These are phyloP conservation scores for Dissophora globulifera DNA, from an alignment of 192 early-diverging fungal species.

Conservation along the genomic window DNA sequence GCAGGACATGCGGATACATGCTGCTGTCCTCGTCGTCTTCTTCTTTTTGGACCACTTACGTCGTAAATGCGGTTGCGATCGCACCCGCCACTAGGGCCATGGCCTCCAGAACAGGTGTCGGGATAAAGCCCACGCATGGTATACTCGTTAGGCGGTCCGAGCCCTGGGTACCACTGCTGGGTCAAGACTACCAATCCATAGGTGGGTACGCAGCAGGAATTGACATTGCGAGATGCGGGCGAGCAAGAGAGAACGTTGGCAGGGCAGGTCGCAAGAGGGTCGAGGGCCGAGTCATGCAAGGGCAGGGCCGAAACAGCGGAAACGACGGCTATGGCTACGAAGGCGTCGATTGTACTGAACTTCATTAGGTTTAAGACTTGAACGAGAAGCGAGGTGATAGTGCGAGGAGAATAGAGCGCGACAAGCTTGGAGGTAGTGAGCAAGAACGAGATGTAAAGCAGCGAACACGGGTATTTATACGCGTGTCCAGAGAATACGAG, in stretches of 20 bases:
- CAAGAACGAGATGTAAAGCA: background rate
- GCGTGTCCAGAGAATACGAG: too few species aligned
- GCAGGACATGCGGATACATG: too few species aligned
- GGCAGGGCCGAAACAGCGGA: constrained; percentile 24
- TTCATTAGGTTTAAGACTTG: constrained; percentile 11
- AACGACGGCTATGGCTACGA: constrained; percentile 21
- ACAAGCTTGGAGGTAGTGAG: background rate
- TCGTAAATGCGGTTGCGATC: constrained; percentile 69
- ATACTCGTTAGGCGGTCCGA: constrained; percentile 67
- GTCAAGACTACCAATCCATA: constrained; percentile 63
- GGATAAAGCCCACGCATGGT: constrained; percentile 87
- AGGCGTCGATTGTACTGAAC: constrained; percentile 30
- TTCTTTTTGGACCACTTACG: too few species aligned
- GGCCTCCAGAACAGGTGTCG: constrained; percentile 64
- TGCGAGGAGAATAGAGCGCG: background rate
- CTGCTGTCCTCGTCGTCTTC: too few species aligned
- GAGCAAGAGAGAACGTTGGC: constrained; percentile 52
- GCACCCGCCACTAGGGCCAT: constrained; percentile 64
- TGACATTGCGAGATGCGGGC: constrained; percentile 14
- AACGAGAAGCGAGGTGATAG: too few species aligned
- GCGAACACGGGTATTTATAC: too few species aligned
- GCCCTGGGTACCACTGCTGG: constrained; percentile 70
- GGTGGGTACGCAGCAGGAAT: constrained; percentile 64
- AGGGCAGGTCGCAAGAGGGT: constrained; percentile 17
- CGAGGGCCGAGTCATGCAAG: constrained; percentile 4